Base-by-base conservation (phyloP, 108 stramenopile species). In the Skeletonema potamos region DNA sequence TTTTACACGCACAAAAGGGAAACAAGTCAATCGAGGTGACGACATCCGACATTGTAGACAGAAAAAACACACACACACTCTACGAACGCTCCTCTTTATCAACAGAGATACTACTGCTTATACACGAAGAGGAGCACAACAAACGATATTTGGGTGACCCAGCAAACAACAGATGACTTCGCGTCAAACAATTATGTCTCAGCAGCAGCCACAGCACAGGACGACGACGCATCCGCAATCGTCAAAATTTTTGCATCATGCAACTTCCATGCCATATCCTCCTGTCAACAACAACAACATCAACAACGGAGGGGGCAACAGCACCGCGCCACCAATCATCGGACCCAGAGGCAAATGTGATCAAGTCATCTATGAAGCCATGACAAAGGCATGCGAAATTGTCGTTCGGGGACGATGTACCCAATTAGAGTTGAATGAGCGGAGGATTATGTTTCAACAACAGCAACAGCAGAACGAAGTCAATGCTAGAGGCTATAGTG, bases 301-400 rank as follows among this genome's bases (percentile, higher is more conserved):
- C 18, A 58, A 28, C 20, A 20, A 1, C 24, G 55, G 3, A 1
- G n/a, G 15, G 15, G 59, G 1, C 66, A 51, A 27, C 59, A 41
- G 1, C 55, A 59, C 18, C n/a, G 29, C 65, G 54, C n/a, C 65
- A 51, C 17, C 54, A 54, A 9, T 22, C 39, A 34, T 34, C 11
- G 65, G 32, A 20, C 90, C 93, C 1, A 70, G 89, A 11, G 73
- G 86, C 26, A 89, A 92, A 81, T 94, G 93, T 62, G 90, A 94
- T 79, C 90, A 94, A 77, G 90, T 94, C n/a, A 81, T 94, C 20
- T 92, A 83, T 65, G 93, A 94, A 70, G 93, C 93, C 48, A 90
- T 94, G 55, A 83, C 85, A 64, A 94, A 94, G 58, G 90, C 88
- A 0, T 85, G 84, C 58, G 93, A 94, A 79, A 92, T 94, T 46